Conservation (phyloP, 73 alveolate genomes). For the Paramecium primaurelia region DNA sequence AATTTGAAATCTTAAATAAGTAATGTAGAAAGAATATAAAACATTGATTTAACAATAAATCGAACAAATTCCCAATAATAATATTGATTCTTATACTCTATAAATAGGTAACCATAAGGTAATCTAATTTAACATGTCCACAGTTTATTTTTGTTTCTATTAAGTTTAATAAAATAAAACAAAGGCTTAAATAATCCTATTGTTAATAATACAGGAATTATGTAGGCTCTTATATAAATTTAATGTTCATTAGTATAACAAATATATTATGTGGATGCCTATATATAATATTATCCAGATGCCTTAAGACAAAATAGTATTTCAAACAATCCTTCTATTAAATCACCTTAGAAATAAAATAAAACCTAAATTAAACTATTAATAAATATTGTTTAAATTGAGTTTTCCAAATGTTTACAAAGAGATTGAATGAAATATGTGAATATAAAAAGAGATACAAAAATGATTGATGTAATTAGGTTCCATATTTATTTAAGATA, state of each 20-base stretch:
- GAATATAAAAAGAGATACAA: neutral
- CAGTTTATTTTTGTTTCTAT: neutral
- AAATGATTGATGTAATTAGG: neutral
- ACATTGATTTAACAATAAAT: neutral
- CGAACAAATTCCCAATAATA: slow-evolving; percentile 2
- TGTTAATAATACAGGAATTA: neutral
- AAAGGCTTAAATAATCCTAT: neutral
- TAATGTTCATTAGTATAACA: neutral
- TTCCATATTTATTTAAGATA: neutral
- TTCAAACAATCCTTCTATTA: neutral
- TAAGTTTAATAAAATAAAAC: neutral
- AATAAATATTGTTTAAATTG: neutral
- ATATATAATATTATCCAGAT: neutral
- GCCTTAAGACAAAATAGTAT: neutral
- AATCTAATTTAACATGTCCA: neutral
- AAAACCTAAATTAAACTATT: neutral
- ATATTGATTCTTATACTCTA: neutral
- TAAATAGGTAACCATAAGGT: neutral
- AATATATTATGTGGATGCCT: neutral
- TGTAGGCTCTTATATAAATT: neutral
- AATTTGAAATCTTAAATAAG: neutral
- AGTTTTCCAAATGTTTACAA: neutral
- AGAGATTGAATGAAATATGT: neutral
- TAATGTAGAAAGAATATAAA: neutral
- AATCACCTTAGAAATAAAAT: neutral